Evolutionary conservation across 768 basidiomycete genomes (phyloP).

Genomic region (Lentinula raphanica): DNA sequence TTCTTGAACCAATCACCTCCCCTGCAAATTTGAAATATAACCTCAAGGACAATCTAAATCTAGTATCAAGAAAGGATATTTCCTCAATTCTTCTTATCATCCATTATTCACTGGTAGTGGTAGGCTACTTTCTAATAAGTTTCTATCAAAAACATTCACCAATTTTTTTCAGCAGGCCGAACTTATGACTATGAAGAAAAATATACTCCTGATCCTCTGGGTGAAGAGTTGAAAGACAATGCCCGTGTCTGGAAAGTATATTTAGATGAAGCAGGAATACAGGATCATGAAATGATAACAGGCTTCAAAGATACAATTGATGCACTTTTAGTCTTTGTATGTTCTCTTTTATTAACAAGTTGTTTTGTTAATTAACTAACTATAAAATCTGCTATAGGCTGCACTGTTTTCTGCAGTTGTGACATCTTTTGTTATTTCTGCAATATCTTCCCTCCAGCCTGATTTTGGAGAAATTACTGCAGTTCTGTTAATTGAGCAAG

Average conservation of each 20-base stretch:
- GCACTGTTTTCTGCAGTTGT: too few relatives aligned
- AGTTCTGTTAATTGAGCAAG: background rate
- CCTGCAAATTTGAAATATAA: too few relatives aligned
- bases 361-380: too few relatives aligned
- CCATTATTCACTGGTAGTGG: too few relatives aligned
- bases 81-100: too few relatives aligned
- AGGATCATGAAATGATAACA: background rate
- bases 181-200: background rate
- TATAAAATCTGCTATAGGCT: background rate
- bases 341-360: background rate
- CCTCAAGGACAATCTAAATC: too few relatives aligned
- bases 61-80: too few relatives aligned
- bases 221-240: background rate
- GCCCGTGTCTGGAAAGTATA: background rate
- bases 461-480: background rate
- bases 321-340: background rate
- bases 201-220: background rate
- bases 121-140: too few relatives aligned
- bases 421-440: background rate
- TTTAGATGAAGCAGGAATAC: background rate
- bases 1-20: too few relatives aligned
- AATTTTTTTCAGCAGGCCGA: too few relatives aligned
- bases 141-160: too few relatives aligned
- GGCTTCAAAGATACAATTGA: too few relatives aligned
- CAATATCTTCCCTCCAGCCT: background rate